A percentile compares a stretch with the other conserved stretches of the same genome.
Conservation (phyloP, 768 basidiomycete genomes). For the Macrolepiota dolichaula region DNA sequence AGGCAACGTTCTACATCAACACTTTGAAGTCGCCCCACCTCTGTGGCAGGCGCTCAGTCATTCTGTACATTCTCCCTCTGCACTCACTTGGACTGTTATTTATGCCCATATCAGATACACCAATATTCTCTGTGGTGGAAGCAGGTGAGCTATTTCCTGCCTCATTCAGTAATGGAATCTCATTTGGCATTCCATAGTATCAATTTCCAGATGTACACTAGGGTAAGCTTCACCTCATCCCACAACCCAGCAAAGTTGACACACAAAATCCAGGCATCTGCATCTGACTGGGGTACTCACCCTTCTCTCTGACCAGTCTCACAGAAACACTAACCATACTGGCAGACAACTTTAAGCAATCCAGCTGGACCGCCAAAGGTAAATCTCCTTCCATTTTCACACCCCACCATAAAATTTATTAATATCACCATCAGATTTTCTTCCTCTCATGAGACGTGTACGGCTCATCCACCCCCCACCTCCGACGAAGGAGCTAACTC, state of each 20-base stretch:
- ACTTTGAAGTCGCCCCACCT: conserved; percentile 53
- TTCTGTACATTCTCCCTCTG: conserved; percentile 45
- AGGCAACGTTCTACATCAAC: conserved; percentile 71
- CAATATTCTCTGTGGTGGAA: conserved; percentile 61
- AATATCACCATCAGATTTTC: conserved; percentile 40
- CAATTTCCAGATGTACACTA: conserved; percentile 80
- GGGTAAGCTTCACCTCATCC: conserved; percentile 29
- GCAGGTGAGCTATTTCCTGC: conserved; percentile 36
- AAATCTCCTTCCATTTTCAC: neutral
- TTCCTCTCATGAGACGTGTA: conserved; percentile 71
- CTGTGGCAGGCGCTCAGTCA: conserved; percentile 62
- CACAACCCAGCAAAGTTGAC: neutral
- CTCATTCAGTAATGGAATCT: neutral
- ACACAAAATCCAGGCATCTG: conserved; percentile 47
- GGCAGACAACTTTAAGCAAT: conserved; percentile 69
- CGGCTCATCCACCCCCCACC: neutral
- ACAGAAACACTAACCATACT: conserved; percentile 15
- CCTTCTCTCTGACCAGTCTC: neutral
- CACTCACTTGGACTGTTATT: neutral
- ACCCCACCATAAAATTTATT: conserved; percentile 3
- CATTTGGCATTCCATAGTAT: conserved; percentile 40
- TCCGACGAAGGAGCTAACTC: neutral
- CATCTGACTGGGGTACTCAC: conserved; percentile 62
- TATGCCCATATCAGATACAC: conserved; percentile 45
- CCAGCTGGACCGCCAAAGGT: conserved; percentile 68